Evolutionary conservation across 192 early-diverging fungal genomes (phyloP).

Genomic region (Coemansia sp.): DNA sequence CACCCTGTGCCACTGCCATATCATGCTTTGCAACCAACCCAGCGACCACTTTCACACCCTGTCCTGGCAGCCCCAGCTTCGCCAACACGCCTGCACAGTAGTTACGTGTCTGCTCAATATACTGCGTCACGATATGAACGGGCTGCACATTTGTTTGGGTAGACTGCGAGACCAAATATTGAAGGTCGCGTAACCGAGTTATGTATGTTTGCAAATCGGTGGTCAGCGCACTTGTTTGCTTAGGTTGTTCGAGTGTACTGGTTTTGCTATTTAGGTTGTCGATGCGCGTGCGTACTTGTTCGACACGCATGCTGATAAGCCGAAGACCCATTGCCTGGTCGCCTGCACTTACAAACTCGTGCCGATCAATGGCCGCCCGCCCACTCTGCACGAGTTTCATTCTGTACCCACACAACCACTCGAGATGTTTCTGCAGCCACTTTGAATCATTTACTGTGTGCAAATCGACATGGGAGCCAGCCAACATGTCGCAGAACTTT

Average conservation of each 20-base stretch:
- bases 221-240: background rate
- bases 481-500: background rate
- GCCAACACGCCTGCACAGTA: background rate
- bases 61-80: background rate
- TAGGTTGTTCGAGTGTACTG: no score
- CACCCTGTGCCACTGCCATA: background rate
- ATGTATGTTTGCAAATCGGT: background rate
- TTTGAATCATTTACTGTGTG: background rate
- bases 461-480: background rate
- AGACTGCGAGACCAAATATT: background rate
- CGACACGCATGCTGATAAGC: constrained; percentile 4
- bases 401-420: background rate
- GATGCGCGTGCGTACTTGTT: background rate
- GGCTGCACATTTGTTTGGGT: background rate
- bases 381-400: background rate
- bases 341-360: background rate
- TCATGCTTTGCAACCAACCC: background rate
- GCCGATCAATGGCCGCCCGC: background rate
- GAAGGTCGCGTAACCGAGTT: background rate
- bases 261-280: background rate
- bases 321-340: background rate
- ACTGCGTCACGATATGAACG: no score
- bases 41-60: background rate
- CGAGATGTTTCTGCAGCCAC: background rate
- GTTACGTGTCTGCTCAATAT: constrained; percentile 8